Conservation (phyloP, 345 rosid genomes). For the Lepidium africanum region DNA sequence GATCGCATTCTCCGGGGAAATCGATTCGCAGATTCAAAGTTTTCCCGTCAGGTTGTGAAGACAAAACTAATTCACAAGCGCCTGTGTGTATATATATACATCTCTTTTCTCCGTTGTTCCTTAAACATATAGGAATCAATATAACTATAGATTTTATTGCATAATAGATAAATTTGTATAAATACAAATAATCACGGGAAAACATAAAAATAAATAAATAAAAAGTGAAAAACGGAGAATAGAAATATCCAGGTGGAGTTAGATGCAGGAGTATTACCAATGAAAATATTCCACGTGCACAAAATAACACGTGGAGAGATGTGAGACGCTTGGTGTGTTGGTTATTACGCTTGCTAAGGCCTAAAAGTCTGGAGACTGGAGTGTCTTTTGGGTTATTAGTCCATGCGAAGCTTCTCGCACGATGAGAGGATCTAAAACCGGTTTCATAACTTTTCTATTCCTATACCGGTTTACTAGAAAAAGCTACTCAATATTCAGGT, state of each 20-base stretch:
- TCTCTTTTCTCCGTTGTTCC: too few relatives aligned
- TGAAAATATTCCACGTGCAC: neutral
- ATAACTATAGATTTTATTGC: too few relatives aligned
- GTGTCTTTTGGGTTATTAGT: neutral
- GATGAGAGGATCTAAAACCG: neutral
- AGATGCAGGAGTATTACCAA: constrained; percentile 3
- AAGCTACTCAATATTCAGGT: too few relatives aligned
- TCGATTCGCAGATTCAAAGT: constrained; percentile 18
- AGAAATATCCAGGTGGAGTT: constrained; percentile 16
- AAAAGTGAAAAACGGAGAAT: neutral
- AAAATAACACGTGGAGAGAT: constrained; percentile 8
- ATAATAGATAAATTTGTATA: too few relatives aligned
- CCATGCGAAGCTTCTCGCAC: neutral
- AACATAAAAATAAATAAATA: too few relatives aligned
- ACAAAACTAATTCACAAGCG: neutral
- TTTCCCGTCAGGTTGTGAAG: neutral
- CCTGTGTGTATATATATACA: too few relatives aligned
- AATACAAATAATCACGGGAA: too few relatives aligned
- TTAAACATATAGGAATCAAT: too few relatives aligned
- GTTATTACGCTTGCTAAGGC: constrained; percentile 18
- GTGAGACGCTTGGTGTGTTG: constrained; percentile 22
- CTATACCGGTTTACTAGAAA: too few relatives aligned
- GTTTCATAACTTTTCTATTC: neutral
- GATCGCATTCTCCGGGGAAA: constrained; percentile 27
- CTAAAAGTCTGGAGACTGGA: constrained; percentile 19